These are phyloP conservation scores for Vigna nakashimae DNA, from an alignment of 306 rosid genomes.

Conservation along the genomic window DNA sequence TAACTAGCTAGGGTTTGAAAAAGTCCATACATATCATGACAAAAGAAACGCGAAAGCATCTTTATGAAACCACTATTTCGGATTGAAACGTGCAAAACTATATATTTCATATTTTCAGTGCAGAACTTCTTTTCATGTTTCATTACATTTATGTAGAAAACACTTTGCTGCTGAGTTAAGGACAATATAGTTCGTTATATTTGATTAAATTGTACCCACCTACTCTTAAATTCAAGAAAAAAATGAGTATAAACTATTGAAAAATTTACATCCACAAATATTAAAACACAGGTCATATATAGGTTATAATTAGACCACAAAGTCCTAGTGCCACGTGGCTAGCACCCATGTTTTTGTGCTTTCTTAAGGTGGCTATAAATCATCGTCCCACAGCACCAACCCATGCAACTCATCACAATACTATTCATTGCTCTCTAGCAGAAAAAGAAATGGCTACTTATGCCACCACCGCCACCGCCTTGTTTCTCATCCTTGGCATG, in stretches of 20 bases:
- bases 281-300: background rate
- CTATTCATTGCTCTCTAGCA: background rate
- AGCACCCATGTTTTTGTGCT: slow-evolving; percentile 50
- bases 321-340: slow-evolving; percentile 53
- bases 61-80: background rate
- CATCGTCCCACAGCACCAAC: slow-evolving; percentile 41
- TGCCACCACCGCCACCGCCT: slow-evolving; percentile 24
- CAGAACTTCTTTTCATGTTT: no score
- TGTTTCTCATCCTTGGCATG: slow-evolving; percentile 42
- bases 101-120: no score
- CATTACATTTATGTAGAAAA: background rate
- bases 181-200: background rate
- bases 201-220: background rate
- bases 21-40: background rate
- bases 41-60: background rate
- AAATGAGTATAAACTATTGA: background rate
- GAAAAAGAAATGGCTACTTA: slow-evolving; percentile 52
- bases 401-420: slow-evolving; percentile 44
- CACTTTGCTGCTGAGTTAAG: background rate
- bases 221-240: background rate
- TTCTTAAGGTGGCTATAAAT: slow-evolving; percentile 60
- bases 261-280: slow-evolving; percentile 13
- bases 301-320: slow-evolving; percentile 6
- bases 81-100: no score
- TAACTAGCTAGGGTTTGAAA: background rate